Percentiles rank a stretch among this genome's conserved stretches.
Conservation (phyloP, 805 yeast genomes). For the Cyberlindnera saturnus region DNA sequence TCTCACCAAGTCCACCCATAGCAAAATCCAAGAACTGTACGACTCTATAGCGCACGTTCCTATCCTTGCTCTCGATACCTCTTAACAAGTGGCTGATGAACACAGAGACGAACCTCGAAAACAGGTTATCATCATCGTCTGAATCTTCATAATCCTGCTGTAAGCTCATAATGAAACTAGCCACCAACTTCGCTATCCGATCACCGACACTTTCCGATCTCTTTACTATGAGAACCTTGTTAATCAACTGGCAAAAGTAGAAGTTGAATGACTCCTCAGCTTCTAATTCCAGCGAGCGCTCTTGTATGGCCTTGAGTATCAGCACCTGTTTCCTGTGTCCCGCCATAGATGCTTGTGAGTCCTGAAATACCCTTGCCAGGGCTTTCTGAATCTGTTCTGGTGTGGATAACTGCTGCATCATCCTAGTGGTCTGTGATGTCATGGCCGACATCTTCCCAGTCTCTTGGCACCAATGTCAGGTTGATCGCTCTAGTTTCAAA, state of each 20-base stretch:
- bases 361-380: slow-evolving; percentile 68
- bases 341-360: slow-evolving; percentile 66
- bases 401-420: slow-evolving; percentile 17
- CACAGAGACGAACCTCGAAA: slow-evolving; percentile 50
- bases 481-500: not conserved
- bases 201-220: slow-evolving; percentile 70
- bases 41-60: slow-evolving; percentile 72
- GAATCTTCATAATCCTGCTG: slow-evolving; percentile 23
- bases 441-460: slow-evolving; percentile 10
- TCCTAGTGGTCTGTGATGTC: slow-evolving; percentile 9
- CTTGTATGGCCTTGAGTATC: slow-evolving; percentile 52
- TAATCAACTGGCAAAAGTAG: slow-evolving; percentile 53
- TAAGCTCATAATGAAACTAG: slow-evolving; percentile 50
- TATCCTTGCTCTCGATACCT: slow-evolving; percentile 74
- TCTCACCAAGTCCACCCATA: slow-evolving; percentile 66
- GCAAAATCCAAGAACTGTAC: slow-evolving; percentile 69
- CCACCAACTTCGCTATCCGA: slow-evolving; percentile 62
- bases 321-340: slow-evolving; percentile 73
- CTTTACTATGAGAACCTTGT: slow-evolving; percentile 61
- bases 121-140: slow-evolving; percentile 32
- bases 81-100: slow-evolving; percentile 63
- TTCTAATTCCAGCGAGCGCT: slow-evolving; percentile 45
- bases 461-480: not conserved
- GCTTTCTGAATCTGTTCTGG: slow-evolving; percentile 38
- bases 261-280: slow-evolving; percentile 54